These are phyloP conservation scores for Pichia sp. DNA, from an alignment of 1,139 yeast species.

Conservation along the genomic window DNA sequence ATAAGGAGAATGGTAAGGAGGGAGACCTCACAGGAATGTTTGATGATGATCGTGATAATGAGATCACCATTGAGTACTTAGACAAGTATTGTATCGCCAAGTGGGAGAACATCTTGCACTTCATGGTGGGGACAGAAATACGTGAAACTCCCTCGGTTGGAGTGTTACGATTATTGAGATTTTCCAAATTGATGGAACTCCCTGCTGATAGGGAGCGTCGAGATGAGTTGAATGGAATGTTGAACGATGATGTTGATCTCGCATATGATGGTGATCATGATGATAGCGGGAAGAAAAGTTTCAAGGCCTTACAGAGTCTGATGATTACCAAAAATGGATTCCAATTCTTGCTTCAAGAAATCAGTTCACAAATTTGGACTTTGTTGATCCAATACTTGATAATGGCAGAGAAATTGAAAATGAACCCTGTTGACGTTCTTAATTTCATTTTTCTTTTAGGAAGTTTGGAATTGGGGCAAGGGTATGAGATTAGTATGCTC, in stretches of 20 bases:
- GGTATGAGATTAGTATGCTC: constrained; percentile 64
- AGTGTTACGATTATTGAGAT: constrained; percentile 56
- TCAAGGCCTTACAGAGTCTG: constrained; percentile 35
- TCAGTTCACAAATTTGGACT: constrained; percentile 94
- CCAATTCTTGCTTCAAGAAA: constrained; percentile 87
- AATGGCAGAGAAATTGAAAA: constrained; percentile 72
- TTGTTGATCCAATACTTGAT: constrained; percentile 78
- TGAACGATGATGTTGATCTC: constrained; percentile 18
- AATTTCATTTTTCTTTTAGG: constrained; percentile 92
- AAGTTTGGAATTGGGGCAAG: constrained; percentile 82
- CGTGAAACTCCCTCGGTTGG: constrained; percentile 60
- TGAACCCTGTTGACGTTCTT: constrained; percentile 95
- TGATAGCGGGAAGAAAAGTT: constrained; percentile 11
- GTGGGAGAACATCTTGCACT: constrained; percentile 95
- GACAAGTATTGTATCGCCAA: constrained; percentile 77
- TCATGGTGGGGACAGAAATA: constrained; percentile 90
- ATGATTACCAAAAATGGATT: constrained; percentile 87
- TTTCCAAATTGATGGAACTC: constrained; percentile 79
- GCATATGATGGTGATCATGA: constrained; percentile 21
- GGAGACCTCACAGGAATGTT: constrained; percentile 13
- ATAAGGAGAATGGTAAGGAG: constrained; percentile 1
- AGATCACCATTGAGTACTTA: constrained; percentile 56
- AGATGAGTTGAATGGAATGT: constrained; percentile 14
- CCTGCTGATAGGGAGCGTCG: constrained; percentile 32
- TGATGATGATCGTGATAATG: constrained; percentile 33